These are phyloP conservation scores for Raphanus sativus DNA, from an alignment of 345 rosid species.

Conservation along the genomic window DNA sequence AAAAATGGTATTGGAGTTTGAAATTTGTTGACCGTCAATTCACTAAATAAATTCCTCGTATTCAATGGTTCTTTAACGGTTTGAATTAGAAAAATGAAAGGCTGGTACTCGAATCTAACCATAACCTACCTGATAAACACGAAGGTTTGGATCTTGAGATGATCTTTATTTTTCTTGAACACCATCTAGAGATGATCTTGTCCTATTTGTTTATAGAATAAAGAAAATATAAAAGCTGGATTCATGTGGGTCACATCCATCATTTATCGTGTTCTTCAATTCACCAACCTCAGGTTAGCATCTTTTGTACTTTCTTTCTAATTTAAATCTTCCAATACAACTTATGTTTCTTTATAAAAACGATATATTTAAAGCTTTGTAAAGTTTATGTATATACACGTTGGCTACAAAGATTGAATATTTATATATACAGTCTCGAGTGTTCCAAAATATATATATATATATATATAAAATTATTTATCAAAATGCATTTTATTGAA, in stretches of 20 bases:
- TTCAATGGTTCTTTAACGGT: neutral
- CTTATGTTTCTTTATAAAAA: neutral
- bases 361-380: neutral
- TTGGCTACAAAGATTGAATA: neutral
- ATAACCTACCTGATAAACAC: constrained; percentile 16
- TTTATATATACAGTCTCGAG: neutral
- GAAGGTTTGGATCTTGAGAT: constrained; percentile 27
- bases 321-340: neutral
- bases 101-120: constrained; percentile 12
- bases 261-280: constrained; percentile 31
- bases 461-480: neutral
- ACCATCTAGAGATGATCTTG: constrained; percentile 14
- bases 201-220: constrained; percentile 17
- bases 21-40: neutral
- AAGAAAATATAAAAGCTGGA: constrained; percentile 27
- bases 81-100: neutral
- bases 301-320: constrained; percentile 32
- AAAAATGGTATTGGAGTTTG: neutral
- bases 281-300: constrained; percentile 34
- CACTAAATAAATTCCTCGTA: constrained; percentile 5
- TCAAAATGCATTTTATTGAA: neutral
- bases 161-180: neutral
- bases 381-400: neutral
- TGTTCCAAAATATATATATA: too few species aligned
- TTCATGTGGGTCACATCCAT: constrained; percentile 40